phyloP scores from a whole-genome alignment of 2,329 filamentous ascomycete species.

The Fusarium sp. region DNA sequence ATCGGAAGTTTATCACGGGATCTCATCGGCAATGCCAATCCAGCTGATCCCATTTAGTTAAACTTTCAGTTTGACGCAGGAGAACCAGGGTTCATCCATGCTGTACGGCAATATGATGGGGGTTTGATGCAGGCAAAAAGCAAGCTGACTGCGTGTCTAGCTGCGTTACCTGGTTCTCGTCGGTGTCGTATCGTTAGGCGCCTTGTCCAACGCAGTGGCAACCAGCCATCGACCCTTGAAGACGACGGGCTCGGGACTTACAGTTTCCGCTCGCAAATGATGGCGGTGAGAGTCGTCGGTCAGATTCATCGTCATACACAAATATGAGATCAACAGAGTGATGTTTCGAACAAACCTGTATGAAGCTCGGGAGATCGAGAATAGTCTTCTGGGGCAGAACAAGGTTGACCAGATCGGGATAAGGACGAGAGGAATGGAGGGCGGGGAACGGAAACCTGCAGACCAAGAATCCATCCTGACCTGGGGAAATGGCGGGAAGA shows the following conservation, averaged over 20 bases:
- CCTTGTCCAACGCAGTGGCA: constrained; percentile 15
- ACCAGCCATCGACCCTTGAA: constrained; percentile 1
- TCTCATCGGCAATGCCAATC: not conserved
- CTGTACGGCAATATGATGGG: not conserved
- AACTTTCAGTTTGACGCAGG: constrained; percentile 4
- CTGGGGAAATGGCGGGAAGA: not conserved
- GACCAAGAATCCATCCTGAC: not conserved
- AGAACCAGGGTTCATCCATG: constrained; percentile 17
- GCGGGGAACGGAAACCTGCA: not conserved
- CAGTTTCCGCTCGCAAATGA: not conserved
- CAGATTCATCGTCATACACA: not conserved
- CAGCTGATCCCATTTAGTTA: constrained; percentile 17
- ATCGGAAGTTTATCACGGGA: constrained; percentile 23
- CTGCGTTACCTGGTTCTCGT: not conserved
- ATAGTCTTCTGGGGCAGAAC: not conserved
- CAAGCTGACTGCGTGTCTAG: not conserved
- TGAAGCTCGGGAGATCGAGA: not conserved
- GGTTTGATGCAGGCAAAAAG: not conserved
- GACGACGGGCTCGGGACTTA: not conserved
- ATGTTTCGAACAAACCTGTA: not conserved
- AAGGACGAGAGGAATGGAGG: not conserved
- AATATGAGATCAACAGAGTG: not conserved
- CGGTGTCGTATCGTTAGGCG: not conserved
- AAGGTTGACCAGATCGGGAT: not conserved
- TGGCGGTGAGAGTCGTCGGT: constrained; percentile 9